Evolutionary conservation across 495 filamentous ascomycete species (phyloP), one percentile per base, ranked within the genome.

Genomic region (Neurospora sp.): DNA sequence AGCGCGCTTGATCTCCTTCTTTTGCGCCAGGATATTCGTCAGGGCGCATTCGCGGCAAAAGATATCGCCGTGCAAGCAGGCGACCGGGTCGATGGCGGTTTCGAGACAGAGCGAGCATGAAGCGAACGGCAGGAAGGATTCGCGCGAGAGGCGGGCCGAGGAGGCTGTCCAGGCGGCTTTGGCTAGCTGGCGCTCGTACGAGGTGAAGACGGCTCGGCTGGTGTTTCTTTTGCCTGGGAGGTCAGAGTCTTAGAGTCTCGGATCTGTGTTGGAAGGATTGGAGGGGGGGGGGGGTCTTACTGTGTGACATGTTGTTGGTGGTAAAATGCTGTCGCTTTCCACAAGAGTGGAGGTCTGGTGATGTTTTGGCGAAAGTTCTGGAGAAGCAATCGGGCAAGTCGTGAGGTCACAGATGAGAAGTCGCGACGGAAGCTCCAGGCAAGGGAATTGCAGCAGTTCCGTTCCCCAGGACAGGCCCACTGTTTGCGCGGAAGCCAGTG

Each of bases 41-140:
- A 98, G 89, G 11, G 94, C 94, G 82, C 96, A 99, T 81, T 99
- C 96, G 73, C 94, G 88, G 78, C 96, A 99, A 83, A 98, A 98
- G n/a, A 99, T 87, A 79, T 98, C 94, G 69, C 95, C 96, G 73
- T 92, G 89, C 16, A 81, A 73, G 76, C 88, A 90, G 0, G 87
- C 87, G 16, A 98, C 94, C 0, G 96, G 96, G 39, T 92, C 86
- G 20, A 91, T 89, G 27, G 94, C 91, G 6, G 93, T 90, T 76
- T 94, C 90, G 2, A 98, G 89, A 75, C 96, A 99, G 20, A 99
- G 87, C 70, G 90, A 89, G 83, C 96, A 99, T 7, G 92, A 93
- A 42, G 89, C 94, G 83, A 99, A 97, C 11, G 94, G 90, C 27
- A 98, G 90, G 85, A 96, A 98, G 73, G 92, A 95, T 78, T 99